A percentile compares a stretch with the other conserved stretches of the same genome.
phyloP scores from a whole-genome alignment of 345 rosid species.

The Anacardium occidentale region DNA sequence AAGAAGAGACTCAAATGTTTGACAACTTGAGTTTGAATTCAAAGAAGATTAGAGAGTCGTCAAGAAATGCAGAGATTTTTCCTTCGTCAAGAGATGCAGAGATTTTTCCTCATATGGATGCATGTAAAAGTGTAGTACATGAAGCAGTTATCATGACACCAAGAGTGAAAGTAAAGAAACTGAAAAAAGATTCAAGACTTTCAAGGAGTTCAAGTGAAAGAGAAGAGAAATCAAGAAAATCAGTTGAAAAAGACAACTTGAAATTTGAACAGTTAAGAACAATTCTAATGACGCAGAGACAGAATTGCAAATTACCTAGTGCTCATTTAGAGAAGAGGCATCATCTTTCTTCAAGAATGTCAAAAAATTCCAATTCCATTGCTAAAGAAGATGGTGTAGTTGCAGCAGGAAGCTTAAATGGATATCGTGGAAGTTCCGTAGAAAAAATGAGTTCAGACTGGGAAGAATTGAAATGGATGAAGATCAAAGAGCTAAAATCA shows the following conservation, averaged over 20 bases:
- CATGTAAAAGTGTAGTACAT: slow-evolving; percentile 21
- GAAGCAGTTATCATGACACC: slow-evolving; percentile 55
- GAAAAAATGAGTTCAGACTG: slow-evolving; percentile 29
- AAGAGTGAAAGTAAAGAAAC: slow-evolving; percentile 36
- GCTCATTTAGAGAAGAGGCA: slow-evolving; percentile 16
- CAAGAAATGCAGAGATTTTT: slow-evolving; percentile 29
- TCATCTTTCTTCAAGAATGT: slow-evolving; percentile 14
- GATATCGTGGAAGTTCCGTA: not conserved
- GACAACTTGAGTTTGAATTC: slow-evolving; percentile 42
- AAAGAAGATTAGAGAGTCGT: slow-evolving; percentile 42
- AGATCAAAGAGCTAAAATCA: slow-evolving; percentile 44
- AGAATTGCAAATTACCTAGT: slow-evolving; percentile 26
- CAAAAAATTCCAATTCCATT: slow-evolving; percentile 20
- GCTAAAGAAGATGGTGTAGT: slow-evolving; percentile 27
- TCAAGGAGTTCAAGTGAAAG: slow-evolving; percentile 23
- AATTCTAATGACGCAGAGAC: slow-evolving; percentile 2
- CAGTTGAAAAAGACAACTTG: not conserved
- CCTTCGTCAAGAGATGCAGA: slow-evolving; percentile 28
- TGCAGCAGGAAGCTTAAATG: slow-evolving; percentile 18
- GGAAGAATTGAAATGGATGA: slow-evolving; percentile 45
- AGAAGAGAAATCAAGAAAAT: slow-evolving; percentile 20
- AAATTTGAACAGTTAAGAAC: slow-evolving; percentile 3
- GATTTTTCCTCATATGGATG: slow-evolving; percentile 27
- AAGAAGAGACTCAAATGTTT: slow-evolving; percentile 38
- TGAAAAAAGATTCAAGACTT: slow-evolving; percentile 37